These are phyloP conservation scores for Globisporangium recalcitrans DNA, from an alignment of 352 stramenopile species.

Conservation along the genomic window DNA sequence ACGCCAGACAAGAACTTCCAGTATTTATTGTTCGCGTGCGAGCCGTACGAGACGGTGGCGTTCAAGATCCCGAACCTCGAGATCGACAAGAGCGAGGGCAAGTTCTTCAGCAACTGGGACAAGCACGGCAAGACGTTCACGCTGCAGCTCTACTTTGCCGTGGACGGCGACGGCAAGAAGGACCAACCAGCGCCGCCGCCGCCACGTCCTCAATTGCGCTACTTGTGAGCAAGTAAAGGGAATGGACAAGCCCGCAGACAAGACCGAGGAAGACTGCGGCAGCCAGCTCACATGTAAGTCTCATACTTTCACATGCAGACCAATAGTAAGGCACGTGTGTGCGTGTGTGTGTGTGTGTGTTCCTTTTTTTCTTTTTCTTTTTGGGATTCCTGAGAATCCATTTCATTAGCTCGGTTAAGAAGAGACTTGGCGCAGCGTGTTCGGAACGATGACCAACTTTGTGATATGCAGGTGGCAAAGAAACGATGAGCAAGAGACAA, in stretches of 20 bases:
- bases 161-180: conserved; percentile 22
- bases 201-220: conserved; percentile 45
- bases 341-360: no score
- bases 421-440: conserved; percentile 1
- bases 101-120: conserved; percentile 98
- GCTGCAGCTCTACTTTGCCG: conserved; percentile 74
- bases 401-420: conserved; percentile 6
- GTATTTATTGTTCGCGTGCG: conserved; percentile 98
- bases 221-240: conserved; percentile 9
- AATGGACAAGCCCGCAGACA: conserved; percentile 7
- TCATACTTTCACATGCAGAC: not conserved
- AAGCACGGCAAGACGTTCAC: conserved; percentile 95
- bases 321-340: not conserved
- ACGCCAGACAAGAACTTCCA: conserved; percentile 92
- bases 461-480: conserved; percentile 2
- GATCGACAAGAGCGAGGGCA: conserved; percentile 92
- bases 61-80: conserved; percentile 99
- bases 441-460: conserved; percentile 8
- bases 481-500: not conserved
- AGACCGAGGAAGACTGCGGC: conserved; percentile 6
- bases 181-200: conserved; percentile 47
- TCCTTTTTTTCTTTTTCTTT: not conserved
- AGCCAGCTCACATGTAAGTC: conserved; percentile 5
- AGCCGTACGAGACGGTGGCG: conserved; percentile 98
- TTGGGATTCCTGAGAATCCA: conserved; percentile 6